Evolutionary conservation across 2,329 filamentous ascomycete genomes (phyloP).

Genomic region (Plenodomus tracheiphilus): DNA sequence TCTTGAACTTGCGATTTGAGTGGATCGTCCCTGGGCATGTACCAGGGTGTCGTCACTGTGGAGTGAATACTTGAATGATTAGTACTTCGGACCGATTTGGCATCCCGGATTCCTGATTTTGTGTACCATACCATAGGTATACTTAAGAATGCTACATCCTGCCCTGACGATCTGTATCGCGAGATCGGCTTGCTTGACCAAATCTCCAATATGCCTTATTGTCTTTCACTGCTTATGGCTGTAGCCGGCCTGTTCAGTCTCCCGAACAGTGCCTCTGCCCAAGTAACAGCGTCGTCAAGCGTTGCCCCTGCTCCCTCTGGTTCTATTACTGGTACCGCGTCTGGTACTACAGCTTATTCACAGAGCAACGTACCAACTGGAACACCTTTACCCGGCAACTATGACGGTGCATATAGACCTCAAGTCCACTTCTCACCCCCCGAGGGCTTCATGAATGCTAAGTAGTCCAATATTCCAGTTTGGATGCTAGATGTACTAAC

Average conservation of each 20-base stretch:
- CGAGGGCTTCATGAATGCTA: constrained; percentile 56
- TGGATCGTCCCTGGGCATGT: background rate
- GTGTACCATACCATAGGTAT: background rate
- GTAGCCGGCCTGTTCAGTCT: constrained; percentile 1
- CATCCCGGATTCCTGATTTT: background rate
- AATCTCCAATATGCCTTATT: constrained; percentile 1
- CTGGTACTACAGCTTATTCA: constrained; percentile 22
- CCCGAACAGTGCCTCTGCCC: no score
- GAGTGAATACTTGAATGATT: background rate
- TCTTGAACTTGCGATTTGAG: background rate
- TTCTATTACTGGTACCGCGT: background rate
- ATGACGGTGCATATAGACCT: constrained; percentile 49
- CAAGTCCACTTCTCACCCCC: constrained; percentile 62
- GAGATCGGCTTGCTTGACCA: background rate
- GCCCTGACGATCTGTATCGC: background rate
- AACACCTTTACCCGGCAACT: constrained; percentile 46
- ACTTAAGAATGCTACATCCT: background rate
- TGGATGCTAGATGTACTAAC: no score
- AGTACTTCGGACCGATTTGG: background rate
- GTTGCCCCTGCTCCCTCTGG: background rate
- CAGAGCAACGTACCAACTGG: constrained; percentile 35
- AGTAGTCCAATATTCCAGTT: no score
- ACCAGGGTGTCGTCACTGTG: constrained; percentile 1
- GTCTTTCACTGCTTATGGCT: constrained; percentile 2
- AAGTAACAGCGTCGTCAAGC: background rate